These are phyloP conservation scores for Chaetomium strumarium DNA, from an alignment of 2,329 filamentous ascomycete species.

Conservation along the genomic window DNA sequence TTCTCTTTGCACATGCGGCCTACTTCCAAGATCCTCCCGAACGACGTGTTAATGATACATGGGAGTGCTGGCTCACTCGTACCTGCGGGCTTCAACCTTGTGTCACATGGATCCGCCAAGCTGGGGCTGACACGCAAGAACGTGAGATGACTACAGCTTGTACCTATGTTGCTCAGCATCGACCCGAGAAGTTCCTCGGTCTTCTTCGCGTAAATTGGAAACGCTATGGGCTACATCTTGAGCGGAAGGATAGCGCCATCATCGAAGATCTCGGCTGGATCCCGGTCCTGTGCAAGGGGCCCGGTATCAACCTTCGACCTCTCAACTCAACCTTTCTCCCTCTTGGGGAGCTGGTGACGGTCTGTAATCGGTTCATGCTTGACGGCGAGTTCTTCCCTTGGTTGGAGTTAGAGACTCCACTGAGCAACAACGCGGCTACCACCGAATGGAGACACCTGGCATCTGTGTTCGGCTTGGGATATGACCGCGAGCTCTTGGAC, in stretches of 20 bases:
- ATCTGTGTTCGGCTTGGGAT: constrained; percentile 6
- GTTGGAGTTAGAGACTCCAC: constrained; percentile 1
- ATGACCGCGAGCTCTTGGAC: constrained; percentile 3
- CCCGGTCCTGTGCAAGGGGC: constrained; percentile 2
- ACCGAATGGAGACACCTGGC: constrained; percentile 2
- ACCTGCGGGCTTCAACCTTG: constrained; percentile 1
- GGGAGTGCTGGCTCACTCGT: constrained; percentile 5
- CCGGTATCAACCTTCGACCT: constrained; percentile 6
- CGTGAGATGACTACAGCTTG: constrained; percentile 7
- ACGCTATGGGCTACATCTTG: constrained; percentile 1
- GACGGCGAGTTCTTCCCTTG: constrained; percentile 7
- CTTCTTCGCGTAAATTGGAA: constrained; percentile 4
- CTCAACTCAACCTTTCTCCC: constrained; percentile 7
- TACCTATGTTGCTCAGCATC: constrained; percentile 4
- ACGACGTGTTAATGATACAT: background rate
- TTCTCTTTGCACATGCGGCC: constrained; percentile 4
- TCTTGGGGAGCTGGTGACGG: background rate
- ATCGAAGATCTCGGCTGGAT: constrained; percentile 3
- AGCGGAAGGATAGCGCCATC: constrained; percentile 1
- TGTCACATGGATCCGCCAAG: constrained; percentile 1
- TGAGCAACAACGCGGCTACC: constrained; percentile 2
- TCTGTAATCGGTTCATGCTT: constrained; percentile 3
- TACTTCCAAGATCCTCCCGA: constrained; percentile 8
- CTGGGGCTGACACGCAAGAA: constrained; percentile 2
- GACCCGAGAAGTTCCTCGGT: constrained; percentile 6